Evolutionary conservation across 352 stramenopile genomes (phyloP).

Genomic region (Globisporangium cystogenes): DNA sequence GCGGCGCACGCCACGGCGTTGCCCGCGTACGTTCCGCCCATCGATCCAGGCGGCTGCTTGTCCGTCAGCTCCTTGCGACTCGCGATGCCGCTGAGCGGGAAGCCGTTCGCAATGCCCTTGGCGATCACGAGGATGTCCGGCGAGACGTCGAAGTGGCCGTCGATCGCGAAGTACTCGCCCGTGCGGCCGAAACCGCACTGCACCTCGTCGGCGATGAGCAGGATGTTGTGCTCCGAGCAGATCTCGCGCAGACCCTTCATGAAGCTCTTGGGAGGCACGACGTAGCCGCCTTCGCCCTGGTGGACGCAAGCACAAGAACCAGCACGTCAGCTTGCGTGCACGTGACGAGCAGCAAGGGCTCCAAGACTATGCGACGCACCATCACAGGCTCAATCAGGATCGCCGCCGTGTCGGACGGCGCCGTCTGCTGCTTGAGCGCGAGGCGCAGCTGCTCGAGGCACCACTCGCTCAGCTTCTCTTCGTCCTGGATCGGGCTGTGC

Average conservation of each 20-base stretch:
- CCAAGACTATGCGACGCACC: background rate
- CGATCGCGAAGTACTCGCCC: conserved; percentile 83
- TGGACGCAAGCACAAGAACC: background rate
- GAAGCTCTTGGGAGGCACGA: conserved; percentile 89
- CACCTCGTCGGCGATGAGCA: conserved; percentile 99
- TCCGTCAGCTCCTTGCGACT: conserved; percentile 87
- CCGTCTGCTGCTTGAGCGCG: conserved; percentile 89
- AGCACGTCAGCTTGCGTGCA: background rate
- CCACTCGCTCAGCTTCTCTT: conserved; percentile 59
- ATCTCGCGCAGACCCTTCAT: conserved; percentile 87
- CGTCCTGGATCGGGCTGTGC: conserved; percentile 80
- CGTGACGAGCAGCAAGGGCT: background rate
- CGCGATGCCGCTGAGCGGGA: conserved; percentile 94
- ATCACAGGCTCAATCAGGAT: conserved; percentile 91
- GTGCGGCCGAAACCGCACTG: conserved; percentile 96
- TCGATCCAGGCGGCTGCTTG: conserved; percentile 77
- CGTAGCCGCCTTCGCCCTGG: conserved; percentile 93
- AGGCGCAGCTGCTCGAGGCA: conserved; percentile 84
- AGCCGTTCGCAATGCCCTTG: conserved; percentile 95
- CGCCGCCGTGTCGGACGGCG: conserved; percentile 81
- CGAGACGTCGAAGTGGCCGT: conserved; percentile 88
- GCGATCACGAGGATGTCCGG: conserved; percentile 97
- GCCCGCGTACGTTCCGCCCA: conserved; percentile 92
- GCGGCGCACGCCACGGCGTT: conserved; percentile 90
- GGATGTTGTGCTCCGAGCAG: conserved; percentile 91